phyloP scores from a whole-genome alignment of 805 yeast genomes.

The Starmerella vaccinii region DNA sequence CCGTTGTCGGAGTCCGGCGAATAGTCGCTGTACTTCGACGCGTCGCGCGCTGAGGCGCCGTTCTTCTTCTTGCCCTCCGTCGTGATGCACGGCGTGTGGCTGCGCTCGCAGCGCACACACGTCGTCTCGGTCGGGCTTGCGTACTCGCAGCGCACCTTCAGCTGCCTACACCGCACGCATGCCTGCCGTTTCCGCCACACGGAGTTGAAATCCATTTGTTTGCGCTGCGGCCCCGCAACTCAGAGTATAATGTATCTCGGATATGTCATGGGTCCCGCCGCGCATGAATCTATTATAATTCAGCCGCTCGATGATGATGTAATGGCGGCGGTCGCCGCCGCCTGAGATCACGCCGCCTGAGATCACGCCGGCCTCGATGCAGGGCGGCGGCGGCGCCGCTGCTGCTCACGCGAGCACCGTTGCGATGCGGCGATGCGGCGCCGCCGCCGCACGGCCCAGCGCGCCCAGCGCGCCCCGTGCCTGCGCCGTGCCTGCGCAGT shows the following conservation, averaged over 20 bases:
- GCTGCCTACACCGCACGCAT: slow-evolving; percentile 26
- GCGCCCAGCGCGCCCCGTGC: too few species aligned
- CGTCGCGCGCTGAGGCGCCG: background rate
- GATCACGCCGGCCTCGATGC: background rate
- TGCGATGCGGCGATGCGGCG: too few species aligned
- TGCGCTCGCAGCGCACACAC: slow-evolving; percentile 24
- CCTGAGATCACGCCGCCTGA: background rate
- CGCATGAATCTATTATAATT: too few species aligned
- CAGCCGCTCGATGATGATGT: background rate
- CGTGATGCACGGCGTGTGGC: slow-evolving; percentile 19
- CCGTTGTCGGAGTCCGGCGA: background rate
- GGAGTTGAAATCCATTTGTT: slow-evolving; percentile 14
- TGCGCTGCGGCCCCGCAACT: background rate
- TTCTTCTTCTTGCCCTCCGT: slow-evolving; percentile 8
- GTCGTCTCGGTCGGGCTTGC: slow-evolving; percentile 22
- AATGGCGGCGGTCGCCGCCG: background rate
- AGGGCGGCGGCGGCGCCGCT: too few species aligned
- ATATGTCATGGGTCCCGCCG: background rate
- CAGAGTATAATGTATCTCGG: too few species aligned
- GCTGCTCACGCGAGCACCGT: too few species aligned
- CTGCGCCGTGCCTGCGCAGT: too few species aligned
- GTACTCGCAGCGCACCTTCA: slow-evolving; percentile 28
- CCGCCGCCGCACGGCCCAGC: too few species aligned
- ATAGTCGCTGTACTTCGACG: background rate
- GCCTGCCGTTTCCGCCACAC: slow-evolving; percentile 27